Evolutionary conservation across 306 rosid genomes (phyloP).

Genomic region (Gleditsia sinensis): DNA sequence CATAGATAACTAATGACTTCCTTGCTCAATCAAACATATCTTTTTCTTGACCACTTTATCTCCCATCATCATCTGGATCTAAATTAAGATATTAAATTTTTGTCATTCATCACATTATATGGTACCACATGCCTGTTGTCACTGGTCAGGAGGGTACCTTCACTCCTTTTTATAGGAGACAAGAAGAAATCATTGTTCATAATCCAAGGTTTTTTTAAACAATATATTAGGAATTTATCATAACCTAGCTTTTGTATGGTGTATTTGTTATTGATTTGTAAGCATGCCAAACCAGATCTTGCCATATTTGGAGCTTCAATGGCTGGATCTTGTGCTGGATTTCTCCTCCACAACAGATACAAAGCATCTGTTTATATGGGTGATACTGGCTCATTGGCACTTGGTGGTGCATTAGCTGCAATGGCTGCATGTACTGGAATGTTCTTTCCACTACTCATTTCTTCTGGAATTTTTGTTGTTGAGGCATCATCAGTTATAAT

Average conservation of each 20-base stretch:
- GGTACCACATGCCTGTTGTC: slow-evolving; percentile 13
- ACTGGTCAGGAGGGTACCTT: slow-evolving; percentile 20
- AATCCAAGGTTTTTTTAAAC: slow-evolving; percentile 3
- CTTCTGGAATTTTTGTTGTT: slow-evolving; percentile 71
- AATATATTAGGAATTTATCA: slow-evolving; percentile 3
- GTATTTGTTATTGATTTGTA: slow-evolving; percentile 21
- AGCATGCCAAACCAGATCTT: slow-evolving; percentile 63
- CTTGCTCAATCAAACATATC: not conserved
- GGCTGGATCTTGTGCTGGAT: slow-evolving; percentile 99
- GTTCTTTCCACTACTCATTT: slow-evolving; percentile 84
- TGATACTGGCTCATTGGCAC: slow-evolving; percentile 85
- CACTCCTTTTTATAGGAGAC: slow-evolving; percentile 10
- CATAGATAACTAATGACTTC: not conserved
- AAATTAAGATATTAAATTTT: not conserved
- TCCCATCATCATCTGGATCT: slow-evolving; percentile 27
- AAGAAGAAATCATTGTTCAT: not conserved
- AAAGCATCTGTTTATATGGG: slow-evolving; percentile 94
- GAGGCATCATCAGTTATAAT: slow-evolving; percentile 74
- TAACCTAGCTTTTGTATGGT: slow-evolving; percentile 24
- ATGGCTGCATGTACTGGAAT: slow-evolving; percentile 97
- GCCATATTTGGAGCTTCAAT: slow-evolving; percentile 95
- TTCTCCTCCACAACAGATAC: slow-evolving; percentile 90
- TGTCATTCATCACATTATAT: slow-evolving; percentile 7
- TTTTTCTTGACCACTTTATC: not conserved
- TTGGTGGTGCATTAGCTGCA: slow-evolving; percentile 93